Evolutionary conservation across 2,329 filamentous ascomycete genomes (phyloP), one percentile per base, ranked within the genome.

Genomic region (Talaromyces sp.): DNA sequence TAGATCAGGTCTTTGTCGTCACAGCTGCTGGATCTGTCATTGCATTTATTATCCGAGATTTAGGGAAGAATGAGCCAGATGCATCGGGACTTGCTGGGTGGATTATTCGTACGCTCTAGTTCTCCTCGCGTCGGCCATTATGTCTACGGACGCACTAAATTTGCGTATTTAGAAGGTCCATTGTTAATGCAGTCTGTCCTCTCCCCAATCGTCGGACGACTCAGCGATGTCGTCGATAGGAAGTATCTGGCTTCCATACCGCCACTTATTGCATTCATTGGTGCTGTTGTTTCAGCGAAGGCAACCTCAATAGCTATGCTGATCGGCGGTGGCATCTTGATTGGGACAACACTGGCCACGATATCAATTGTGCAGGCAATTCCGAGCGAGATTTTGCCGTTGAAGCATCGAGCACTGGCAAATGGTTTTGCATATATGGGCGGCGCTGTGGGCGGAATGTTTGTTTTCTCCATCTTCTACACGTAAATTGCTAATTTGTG

Each of bases 341-440:
- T 56, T 21, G 58, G 58, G 10, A 48, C 53, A 26, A 60, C 58
- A 3, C 54, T 60, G 3, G 24, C 58, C 14, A 60, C 58, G 1
- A 60, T 60, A 19, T 52, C 58, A 1, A 60, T 60, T 51, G 58
- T 60, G n/a, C 58, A 60, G 32, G 53, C 58, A 1, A 60, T 60
- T 51, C 58, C 58, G 8, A 56, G 53, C 41, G 58, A 60, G 41
- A 60, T 60, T 38, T 24, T 60, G 53, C 58, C 58, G 7, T 50
- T 60, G 58, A 60, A 60, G 27, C 51, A 60, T 24, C 53, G 58
- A 12, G 58, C 58, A 32, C 46, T 60, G 53, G 58, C 58, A 27
- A 60, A 60, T 51, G 58, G 58, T 12, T 60, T 60, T 51, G 51
- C 52, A n/a, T 60, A 60, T 52, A 55, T 60, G 38, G 58, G 58